Evolutionary conservation across 805 yeast genomes (phyloP).

Genomic region (Teunomyces kruisii): DNA sequence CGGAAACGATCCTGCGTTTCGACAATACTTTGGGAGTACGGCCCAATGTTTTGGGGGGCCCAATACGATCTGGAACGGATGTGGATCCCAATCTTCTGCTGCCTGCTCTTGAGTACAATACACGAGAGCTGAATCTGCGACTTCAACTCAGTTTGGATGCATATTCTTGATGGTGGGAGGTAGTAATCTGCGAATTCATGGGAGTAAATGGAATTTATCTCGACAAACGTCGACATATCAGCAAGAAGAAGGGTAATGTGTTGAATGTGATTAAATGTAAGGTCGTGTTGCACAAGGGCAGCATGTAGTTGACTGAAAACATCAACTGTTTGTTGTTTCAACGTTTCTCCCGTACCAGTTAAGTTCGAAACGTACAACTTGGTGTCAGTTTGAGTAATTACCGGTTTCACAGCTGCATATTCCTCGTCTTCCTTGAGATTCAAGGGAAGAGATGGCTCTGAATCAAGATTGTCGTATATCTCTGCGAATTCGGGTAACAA

Average conservation of each 20-base stretch:
- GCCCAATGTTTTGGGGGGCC: constrained; percentile 99
- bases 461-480: constrained; percentile 20
- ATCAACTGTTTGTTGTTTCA: constrained; percentile 44
- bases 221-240: constrained; percentile 63
- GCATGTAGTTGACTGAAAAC: constrained; percentile 47
- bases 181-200: constrained; percentile 53
- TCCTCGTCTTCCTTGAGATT: background rate
- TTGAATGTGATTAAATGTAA: constrained; percentile 50
- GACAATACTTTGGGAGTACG: constrained; percentile 83
- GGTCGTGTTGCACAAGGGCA: constrained; percentile 26
- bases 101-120: constrained; percentile 36
- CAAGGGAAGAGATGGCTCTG: background rate
- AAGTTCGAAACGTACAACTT: constrained; percentile 32
- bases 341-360: constrained; percentile 13
- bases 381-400: constrained; percentile 11
- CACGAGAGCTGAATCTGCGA: constrained; percentile 60
- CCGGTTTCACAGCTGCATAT: background rate
- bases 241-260: constrained; percentile 59
- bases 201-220: constrained; percentile 62
- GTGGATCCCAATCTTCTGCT: constrained; percentile 68
- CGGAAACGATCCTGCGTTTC: constrained; percentile 40
- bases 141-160: constrained; percentile 64
- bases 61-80: constrained; percentile 92
- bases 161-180: constrained; percentile 84
- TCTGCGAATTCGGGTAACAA: constrained; percentile 42